Base-by-base conservation (phyloP, 768 basidiomycete genomes). In the Kwoniella bestiolae region DNA sequence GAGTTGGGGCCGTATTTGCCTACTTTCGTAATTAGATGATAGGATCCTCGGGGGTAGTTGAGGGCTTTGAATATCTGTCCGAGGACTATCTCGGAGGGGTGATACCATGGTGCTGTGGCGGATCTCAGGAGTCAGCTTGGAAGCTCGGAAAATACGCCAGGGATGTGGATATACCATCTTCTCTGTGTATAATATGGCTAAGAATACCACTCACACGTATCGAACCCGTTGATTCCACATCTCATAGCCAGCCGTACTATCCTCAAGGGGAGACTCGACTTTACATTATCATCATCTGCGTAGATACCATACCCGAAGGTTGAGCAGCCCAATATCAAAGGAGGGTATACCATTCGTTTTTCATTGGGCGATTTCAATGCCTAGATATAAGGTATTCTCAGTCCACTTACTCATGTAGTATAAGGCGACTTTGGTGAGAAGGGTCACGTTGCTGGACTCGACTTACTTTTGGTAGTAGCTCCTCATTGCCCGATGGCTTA, bases 11-110 rank as follows among this genome's bases (percentile, higher is more conserved):
- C 74, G 59, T 74, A 82, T 57, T 78, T 79, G n/a, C 79, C 81
- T 7, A 64, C 70, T 67, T 82, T 82, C 21, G 81, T 80, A 29
- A 81, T 80, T 57, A 82, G 63, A 53, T 73, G 71, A 56, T 82
- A 82, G 0, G 59, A 60, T 45, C 72, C 72, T 51, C 81, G 56
- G 2, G 78, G 79, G 53, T 67, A 79, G 34, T 81, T 70, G 11
- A 56, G 46, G 1, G 73, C 63, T 14, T 46, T 12, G 5, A 82
- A 68, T 5, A 66, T 70, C 28, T 74, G 64, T 4, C 80, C 81
- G 23, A 82, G 65, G 23, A 82, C 66, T 49, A 79, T 73, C 58
- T 82, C 81, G n/a, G 81, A 82, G 1, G 81, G 81, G 51, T 82
- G 79, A 65, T 82, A 82, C 41, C 64, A 68, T n/a, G 79, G 79